A percentile compares a stretch with the other conserved stretches of the same genome.
phyloP scores from a whole-genome alignment of 495 filamentous ascomycete genomes.

The Neurospora sp. region DNA sequence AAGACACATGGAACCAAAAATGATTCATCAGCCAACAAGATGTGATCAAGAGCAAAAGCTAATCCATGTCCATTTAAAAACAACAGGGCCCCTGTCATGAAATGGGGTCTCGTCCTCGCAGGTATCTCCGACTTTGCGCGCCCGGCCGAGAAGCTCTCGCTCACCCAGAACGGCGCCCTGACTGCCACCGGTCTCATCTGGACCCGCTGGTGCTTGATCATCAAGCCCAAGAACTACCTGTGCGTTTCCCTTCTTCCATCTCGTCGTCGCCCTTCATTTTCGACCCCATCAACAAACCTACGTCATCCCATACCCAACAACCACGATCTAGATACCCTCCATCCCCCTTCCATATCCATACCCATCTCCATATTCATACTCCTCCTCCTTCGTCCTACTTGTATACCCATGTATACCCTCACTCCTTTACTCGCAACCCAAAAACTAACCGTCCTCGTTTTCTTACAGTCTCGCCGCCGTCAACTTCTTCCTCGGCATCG shows the following conservation, averaged over 20 bases:
- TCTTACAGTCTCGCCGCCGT: slow-evolving; percentile 72
- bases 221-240: slow-evolving; percentile 86
- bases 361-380: neutral
- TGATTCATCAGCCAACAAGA: neutral
- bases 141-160: slow-evolving; percentile 82
- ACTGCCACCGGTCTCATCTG: slow-evolving; percentile 89
- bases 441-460: neutral
- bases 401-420: neutral
- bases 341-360: neutral
- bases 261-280: neutral
- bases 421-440: neutral
- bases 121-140: slow-evolving; percentile 86
- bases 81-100: slow-evolving; percentile 87
- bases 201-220: slow-evolving; percentile 98
- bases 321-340: neutral
- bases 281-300: neutral
- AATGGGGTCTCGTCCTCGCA: slow-evolving; percentile 89
- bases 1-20: neutral
- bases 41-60: neutral
- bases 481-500: slow-evolving; percentile 93
- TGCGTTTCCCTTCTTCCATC: slow-evolving; percentile 29
- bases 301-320: neutral
- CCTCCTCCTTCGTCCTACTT: neutral
- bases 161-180: slow-evolving; percentile 83
- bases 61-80: neutral